Base-by-base conservation (phyloP, 1,139 yeast species). In the Lodderomyces parapsilosis region DNA sequence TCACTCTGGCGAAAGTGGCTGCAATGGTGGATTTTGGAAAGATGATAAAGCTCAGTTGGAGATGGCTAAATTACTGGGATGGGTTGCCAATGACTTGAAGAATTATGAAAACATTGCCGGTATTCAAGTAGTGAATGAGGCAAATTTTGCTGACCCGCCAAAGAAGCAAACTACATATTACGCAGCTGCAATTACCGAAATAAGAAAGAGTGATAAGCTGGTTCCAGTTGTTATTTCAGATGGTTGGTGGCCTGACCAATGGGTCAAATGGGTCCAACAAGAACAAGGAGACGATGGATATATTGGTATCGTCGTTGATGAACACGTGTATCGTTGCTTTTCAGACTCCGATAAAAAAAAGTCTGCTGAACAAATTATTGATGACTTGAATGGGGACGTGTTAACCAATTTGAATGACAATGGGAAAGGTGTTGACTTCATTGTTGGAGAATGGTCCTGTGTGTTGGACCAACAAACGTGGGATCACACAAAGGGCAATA, bases 361-460 rank as follows among this genome's bases (percentile, higher is more conserved):
- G 58, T 56, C 77, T 4, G 91, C 95, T 0, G 74, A 74, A 17
- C 77, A 81, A 48, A 82, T 88, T 47, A 80, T 83, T 24, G 45
- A 65, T 5, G 89, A 83, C 48, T 71, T 88, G 47, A 66, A 77
- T 6, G 50, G 59, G 1, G 78, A 83, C 39, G 68, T 83, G 4
- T 65, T 82, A 41, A 74, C 79, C 6, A 78, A 77, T 46, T 60
- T 81, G 37, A 68, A 70, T 27, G 72, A 71, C 35, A 65, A 70
- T 23, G 72, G 71, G 2, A 55, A 55, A 36, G 76, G 79, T 14
- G 87, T 81, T 2, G 97, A 90, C 56, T 72, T 86, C 44, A 70
- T 88, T 58, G 81, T 90, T 17, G 98, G 98, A 10, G 99, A 93
- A 61, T 93, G 80, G 60, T 87, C 96, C 0, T 88, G 96, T 65